These are phyloP conservation scores for Chrysosporium keratinophilum DNA, from an alignment of 2,329 filamentous ascomycete genomes.

Conservation along the genomic window DNA sequence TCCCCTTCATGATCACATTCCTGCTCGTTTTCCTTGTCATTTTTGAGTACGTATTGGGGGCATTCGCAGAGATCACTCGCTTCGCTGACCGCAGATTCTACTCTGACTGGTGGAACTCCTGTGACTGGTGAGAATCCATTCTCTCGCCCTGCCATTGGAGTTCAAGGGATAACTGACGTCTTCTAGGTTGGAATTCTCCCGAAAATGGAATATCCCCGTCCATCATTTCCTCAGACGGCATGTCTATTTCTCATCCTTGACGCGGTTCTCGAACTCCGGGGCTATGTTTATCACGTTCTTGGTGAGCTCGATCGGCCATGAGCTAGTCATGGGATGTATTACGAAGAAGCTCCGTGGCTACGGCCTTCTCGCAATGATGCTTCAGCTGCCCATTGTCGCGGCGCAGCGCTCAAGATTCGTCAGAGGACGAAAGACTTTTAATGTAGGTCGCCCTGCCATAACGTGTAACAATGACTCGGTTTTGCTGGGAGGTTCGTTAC, in stretches of 20 bases:
- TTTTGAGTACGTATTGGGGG: conserved; percentile 91
- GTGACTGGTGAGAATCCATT: conserved; percentile 33
- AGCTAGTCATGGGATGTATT: conserved; percentile 95
- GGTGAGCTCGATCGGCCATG: conserved; percentile 78
- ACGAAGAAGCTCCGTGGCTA: conserved; percentile 94
- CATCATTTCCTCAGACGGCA: conserved; percentile 91
- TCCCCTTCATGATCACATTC: conserved; percentile 95
- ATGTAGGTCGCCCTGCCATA: conserved; percentile 37
- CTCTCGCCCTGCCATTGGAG: not conserved
- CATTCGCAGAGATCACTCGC: conserved; percentile 84
- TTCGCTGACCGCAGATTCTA: conserved; percentile 96
- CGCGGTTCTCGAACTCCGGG: conserved; percentile 61
- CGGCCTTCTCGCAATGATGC: conserved; percentile 89
- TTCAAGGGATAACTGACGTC: not conserved
- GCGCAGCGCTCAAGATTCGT: conserved; percentile 74
- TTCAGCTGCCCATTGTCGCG: conserved; percentile 90
- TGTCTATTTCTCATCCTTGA: conserved; percentile 75
- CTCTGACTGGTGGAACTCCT: conserved; percentile 58
- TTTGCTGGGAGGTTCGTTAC: not conserved
- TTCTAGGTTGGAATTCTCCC: conserved; percentile 74
- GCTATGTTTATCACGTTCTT: conserved; percentile 88
- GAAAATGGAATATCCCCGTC: conserved; percentile 96
- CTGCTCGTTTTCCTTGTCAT: conserved; percentile 94
- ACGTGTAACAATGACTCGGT: too few species aligned
- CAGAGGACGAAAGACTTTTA: conserved; percentile 62